Conservation (phyloP, 148 eudicot genomes). For the Chenopodium berlandieri region DNA sequence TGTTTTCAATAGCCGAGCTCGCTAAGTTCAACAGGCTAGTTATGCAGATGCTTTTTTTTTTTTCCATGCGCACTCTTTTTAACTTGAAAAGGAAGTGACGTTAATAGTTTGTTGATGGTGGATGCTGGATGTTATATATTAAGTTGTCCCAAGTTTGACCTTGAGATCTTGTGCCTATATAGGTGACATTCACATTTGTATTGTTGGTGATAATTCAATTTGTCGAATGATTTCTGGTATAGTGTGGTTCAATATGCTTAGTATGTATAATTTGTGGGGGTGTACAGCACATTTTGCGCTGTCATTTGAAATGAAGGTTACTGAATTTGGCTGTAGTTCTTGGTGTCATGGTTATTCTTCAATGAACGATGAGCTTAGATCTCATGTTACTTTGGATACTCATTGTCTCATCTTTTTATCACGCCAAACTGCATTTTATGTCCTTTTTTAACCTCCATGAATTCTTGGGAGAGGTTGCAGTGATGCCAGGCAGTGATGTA, state of each 20-base stretch:
- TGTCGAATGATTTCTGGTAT: conserved; percentile 8
- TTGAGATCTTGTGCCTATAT: conserved; percentile 29
- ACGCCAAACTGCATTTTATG: not conserved
- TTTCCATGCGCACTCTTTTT: conserved; percentile 10
- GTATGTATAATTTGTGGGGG: conserved; percentile 26
- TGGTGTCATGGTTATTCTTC: not conserved
- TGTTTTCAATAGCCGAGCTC: conserved; percentile 70
- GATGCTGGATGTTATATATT: conserved; percentile 26
- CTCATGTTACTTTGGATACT: not conserved
- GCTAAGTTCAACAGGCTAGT: conserved; percentile 36
- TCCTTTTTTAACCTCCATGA: not conserved
- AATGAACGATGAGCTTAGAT: not conserved
- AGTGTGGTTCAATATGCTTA: conserved; percentile 22
- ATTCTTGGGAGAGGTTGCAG: not conserved
- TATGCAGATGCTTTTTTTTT: not conserved
- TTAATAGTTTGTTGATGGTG: conserved; percentile 37
- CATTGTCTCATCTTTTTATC: not conserved
- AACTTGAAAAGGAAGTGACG: conserved; percentile 29
- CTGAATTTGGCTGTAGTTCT: conserved; percentile 4
- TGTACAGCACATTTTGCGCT: conserved; percentile 11
- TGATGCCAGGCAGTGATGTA: not conserved
- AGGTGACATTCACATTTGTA: conserved; percentile 32
- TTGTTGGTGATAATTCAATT: conserved; percentile 23
- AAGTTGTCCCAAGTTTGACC: conserved; percentile 32
- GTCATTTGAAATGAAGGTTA: not conserved